phyloP scores from a whole-genome alignment of 371 early-diverging fungal species.

The Rhizomucor pusillus region DNA sequence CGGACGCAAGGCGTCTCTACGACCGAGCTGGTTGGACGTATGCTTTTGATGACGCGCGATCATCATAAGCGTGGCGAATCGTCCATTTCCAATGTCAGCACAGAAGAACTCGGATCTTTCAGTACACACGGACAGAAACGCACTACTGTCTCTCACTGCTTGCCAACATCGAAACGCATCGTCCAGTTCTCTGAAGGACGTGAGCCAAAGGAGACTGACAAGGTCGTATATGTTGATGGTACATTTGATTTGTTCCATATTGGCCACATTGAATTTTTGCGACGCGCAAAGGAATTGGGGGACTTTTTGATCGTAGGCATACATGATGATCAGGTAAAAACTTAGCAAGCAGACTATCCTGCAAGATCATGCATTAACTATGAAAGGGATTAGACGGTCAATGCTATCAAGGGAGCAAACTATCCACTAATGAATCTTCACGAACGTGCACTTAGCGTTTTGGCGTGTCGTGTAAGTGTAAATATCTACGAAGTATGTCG shows the following conservation, averaged over 20 bases:
- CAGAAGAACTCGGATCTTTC: conserved; percentile 62
- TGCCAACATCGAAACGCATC: conserved; percentile 83
- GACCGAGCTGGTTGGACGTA: conserved; percentile 94
- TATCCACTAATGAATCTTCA: conserved; percentile 94
- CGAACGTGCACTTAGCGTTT: conserved; percentile 86
- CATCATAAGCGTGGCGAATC: conserved; percentile 68
- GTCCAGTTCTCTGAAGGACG: conserved; percentile 84
- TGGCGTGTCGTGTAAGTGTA: conserved; percentile 76
- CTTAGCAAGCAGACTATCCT: not conserved
- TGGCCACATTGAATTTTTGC: conserved; percentile 93
- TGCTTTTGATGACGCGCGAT: conserved; percentile 88
- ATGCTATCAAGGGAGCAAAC: conserved; percentile 80
- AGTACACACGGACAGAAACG: conserved; percentile 16
- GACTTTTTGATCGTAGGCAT: conserved; percentile 93
- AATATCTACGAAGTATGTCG: not conserved
- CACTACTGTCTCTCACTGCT: conserved; percentile 76
- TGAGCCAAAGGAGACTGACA: conserved; percentile 66
- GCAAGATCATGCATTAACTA: not conserved
- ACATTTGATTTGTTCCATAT: conserved; percentile 96
- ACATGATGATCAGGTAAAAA: conserved; percentile 78
- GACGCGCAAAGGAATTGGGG: conserved; percentile 80
- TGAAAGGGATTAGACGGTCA: conserved; percentile 59
- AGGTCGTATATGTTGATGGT: conserved; percentile 93
- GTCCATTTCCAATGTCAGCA: conserved; percentile 59
- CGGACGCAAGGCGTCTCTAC: conserved; percentile 93